phyloP scores from a whole-genome alignment of 192 early-diverging fungal genomes.

The Cladochytrium replicatum region DNA sequence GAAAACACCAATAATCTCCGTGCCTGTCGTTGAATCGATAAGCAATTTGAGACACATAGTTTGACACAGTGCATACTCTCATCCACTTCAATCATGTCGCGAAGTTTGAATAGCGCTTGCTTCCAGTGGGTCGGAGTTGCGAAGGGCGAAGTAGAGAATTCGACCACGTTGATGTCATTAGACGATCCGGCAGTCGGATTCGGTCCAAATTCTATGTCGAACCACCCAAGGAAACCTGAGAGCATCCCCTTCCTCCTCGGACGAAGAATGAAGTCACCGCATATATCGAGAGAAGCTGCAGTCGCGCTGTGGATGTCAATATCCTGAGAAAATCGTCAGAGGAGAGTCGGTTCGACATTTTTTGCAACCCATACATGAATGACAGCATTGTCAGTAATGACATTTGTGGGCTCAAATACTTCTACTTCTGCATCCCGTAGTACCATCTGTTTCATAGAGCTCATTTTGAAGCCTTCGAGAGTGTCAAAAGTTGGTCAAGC shows the following conservation, averaged over 20 bases:
- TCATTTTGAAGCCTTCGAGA: slow-evolving; percentile 72
- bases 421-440: slow-evolving; percentile 76
- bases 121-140: slow-evolving; percentile 94
- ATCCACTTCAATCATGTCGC: slow-evolving; percentile 45
- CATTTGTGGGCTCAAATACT: slow-evolving; percentile 51
- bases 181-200: slow-evolving; percentile 23
- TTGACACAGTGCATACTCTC: slow-evolving; percentile 4
- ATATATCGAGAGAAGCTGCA: slow-evolving; percentile 51
- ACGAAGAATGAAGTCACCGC: too few species aligned
- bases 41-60: neutral
- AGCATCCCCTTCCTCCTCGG: too few species aligned
- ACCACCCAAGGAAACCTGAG: slow-evolving; percentile 88
- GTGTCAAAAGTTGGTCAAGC: neutral
- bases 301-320: slow-evolving; percentile 64
- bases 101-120: slow-evolving; percentile 77
- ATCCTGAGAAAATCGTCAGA: too few species aligned
- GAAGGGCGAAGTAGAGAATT: slow-evolving; percentile 63
- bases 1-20: slow-evolving; percentile 49
- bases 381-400: slow-evolving; percentile 55
- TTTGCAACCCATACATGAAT: slow-evolving; percentile 26
- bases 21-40: slow-evolving; percentile 15
- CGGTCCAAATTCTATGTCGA: slow-evolving; percentile 80
- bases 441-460: slow-evolving; percentile 66
- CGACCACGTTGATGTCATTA: slow-evolving; percentile 16
- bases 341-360: too few species aligned